Conservation (phyloP, 139 green algal genomes). For the Coelastrella sp. region DNA sequence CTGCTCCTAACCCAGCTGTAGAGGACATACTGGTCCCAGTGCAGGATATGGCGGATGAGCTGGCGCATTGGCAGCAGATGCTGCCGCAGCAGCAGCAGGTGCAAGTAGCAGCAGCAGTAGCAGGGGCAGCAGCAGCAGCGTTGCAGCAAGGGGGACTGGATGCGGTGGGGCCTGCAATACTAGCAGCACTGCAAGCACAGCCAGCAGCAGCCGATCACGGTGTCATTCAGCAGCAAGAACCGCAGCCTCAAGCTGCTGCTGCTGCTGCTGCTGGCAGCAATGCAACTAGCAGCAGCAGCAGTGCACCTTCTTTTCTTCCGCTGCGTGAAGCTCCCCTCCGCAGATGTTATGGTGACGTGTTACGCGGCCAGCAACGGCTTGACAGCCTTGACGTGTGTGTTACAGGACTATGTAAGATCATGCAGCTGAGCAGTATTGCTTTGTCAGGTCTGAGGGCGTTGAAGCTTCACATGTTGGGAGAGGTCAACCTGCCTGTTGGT, state of each 20-base stretch:
- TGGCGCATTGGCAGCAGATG: neutral
- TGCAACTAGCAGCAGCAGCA: conserved; percentile 7
- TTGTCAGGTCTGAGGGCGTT: neutral
- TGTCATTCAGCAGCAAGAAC: neutral
- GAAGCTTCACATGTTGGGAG: conserved; percentile 34
- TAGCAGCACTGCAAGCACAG: neutral
- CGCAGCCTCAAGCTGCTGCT: neutral
- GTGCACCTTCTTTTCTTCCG: too few relatives aligned
- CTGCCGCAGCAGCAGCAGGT: neutral
- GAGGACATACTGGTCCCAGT: neutral
- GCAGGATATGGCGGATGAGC: neutral
- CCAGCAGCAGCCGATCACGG: neutral
- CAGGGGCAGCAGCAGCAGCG: conserved; percentile 5
- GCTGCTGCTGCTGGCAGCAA: neutral
- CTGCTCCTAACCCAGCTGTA: neutral
- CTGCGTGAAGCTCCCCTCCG: neutral
- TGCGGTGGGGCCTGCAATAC: neutral
- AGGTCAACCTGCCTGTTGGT: conserved; percentile 5
- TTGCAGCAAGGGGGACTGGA: neutral
- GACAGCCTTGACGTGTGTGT: conserved; percentile 20
- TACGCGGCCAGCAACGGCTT: neutral
- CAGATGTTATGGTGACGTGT: conserved; percentile 10
- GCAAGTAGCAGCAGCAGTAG: conserved; percentile 4
- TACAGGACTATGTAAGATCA: conserved; percentile 8
- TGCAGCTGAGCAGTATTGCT: neutral